Evolutionary conservation across 208 protist species (phyloP), one percentile per base, ranked within the genome.

Genomic region (Leishmania amazonensis): DNA sequence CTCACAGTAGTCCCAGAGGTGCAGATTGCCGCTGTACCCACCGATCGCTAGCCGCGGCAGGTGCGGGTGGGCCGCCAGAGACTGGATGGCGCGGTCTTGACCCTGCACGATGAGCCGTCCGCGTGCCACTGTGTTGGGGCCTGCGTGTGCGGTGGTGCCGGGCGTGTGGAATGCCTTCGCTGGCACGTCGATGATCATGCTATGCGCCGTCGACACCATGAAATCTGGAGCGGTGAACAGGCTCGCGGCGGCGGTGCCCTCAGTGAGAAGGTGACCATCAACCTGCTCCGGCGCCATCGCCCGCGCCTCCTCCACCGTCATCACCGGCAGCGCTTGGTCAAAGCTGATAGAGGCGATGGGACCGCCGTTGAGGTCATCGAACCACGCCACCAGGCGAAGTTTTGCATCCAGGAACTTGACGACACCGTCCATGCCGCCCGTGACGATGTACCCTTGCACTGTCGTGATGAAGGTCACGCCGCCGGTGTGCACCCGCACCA

Each of bases 361-460:
- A 2, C 97, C 97, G 54, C 88, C 93, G 81, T 98, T 96, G 38
- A 99, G 88, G 71, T 98, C 96, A 78, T 99, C 98, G 81, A 99
- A 99, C 98, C 98, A 99, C 68, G 96, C 96, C 21, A 98, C 93
- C 28, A 99, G 84, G 13, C 97, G 87, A 53, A 99, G 91, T 83
- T 99, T 96, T 24, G 90, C 80, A 83, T 99, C 98, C 57, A 98
- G 96, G 78, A 99, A 99, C 75, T 96, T 93, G 28, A 99, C 96
- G 78, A 94, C 89, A n/a, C 98, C 98, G 80, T 99, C 97, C 78
- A 96, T 91, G 72, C 97, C 97, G 45, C 97, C 98, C 0, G 96
- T 99, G 65, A 99, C 96, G 62, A 99, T 95, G 89, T 96, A 97
- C 47, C 88, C 84, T 8, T 80, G 86, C 53, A 93, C 85, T 49